phyloP scores from a whole-genome alignment of 148 eudicot genomes.

The Persicaria tinctoria region DNA sequence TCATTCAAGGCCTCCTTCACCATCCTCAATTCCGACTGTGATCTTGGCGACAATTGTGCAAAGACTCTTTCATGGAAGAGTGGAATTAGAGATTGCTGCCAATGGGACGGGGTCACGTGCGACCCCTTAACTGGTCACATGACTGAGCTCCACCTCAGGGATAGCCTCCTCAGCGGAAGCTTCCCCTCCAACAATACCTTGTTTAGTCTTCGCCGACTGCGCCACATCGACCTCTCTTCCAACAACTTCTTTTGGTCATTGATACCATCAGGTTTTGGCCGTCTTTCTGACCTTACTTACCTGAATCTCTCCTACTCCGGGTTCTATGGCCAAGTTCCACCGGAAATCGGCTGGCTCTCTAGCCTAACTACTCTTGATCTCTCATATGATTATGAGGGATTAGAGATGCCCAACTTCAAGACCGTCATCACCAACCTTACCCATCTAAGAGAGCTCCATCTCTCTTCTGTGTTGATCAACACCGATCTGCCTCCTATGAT shows the following conservation, averaged over 20 bases:
- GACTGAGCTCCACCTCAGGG: slow-evolving; percentile 18
- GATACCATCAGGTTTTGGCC: neutral
- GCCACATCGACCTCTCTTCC: slow-evolving; percentile 8
- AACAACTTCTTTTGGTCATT: neutral
- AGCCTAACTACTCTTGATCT: slow-evolving; percentile 15
- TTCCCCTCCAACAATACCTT: slow-evolving; percentile 15
- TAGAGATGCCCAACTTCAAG: neutral
- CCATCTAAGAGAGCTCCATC: too few species aligned
- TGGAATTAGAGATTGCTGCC: slow-evolving; percentile 14
- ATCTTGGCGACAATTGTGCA: too few species aligned
- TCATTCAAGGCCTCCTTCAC: neutral
- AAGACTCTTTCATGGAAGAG: slow-evolving; percentile 9
- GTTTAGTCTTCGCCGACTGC: slow-evolving; percentile 14
- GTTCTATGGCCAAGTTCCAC: slow-evolving; percentile 12
- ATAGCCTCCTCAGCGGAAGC: slow-evolving; percentile 16
- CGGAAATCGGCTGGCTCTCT: slow-evolving; percentile 10
- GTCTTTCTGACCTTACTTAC: slow-evolving; percentile 10
- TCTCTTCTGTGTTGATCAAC: too few species aligned
- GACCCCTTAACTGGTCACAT: slow-evolving; percentile 16
- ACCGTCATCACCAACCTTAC: too few species aligned
- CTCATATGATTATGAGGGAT: neutral
- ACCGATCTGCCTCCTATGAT: too few species aligned
- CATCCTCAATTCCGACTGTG: neutral
- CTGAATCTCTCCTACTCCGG: slow-evolving; percentile 10
- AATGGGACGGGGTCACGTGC: slow-evolving; percentile 25